Evolutionary conservation across 1,284 basidiomycete genomes (phyloP).

Genomic region (Fomitopsis schrenkii): DNA sequence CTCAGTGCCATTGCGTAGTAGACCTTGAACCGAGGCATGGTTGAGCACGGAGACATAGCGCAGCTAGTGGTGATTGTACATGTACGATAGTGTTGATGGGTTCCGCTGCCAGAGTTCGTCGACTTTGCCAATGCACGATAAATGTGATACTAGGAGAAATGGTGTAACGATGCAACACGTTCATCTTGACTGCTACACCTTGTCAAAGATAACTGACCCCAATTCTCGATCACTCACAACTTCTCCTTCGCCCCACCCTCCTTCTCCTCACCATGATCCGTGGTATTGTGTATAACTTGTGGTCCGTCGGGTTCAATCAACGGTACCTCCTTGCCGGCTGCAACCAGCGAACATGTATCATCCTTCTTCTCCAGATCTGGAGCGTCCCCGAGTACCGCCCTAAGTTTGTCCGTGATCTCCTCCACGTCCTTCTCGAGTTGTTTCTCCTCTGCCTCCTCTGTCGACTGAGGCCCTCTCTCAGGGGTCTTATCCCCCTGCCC

Average conservation of each 20-base stretch:
- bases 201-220: too few relatives aligned
- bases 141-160: too few relatives aligned
- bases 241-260: slow-evolving; percentile 7
- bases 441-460: slow-evolving; percentile 5
- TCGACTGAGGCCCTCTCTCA: not conserved
- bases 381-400: slow-evolving; percentile 21
- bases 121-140: too few relatives aligned
- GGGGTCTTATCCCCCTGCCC: not conserved
- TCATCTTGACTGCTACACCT: too few relatives aligned
- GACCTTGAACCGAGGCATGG: too few relatives aligned
- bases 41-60: too few relatives aligned
- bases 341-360: not conserved
- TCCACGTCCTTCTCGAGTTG: slow-evolving; percentile 28
- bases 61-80: not conserved
- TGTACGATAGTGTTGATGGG: not conserved
- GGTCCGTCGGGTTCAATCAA: slow-evolving; percentile 2
- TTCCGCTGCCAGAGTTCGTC: too few relatives aligned
- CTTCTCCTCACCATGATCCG: slow-evolving; percentile 1
- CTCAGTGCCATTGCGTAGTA: too few relatives aligned
- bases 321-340: slow-evolving; percentile 1
- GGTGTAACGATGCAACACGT: not conserved
- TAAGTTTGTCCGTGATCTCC: slow-evolving; percentile 29
- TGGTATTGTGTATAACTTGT: not conserved
- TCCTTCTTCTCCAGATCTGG: not conserved
- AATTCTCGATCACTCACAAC: not conserved